Percentiles rank a stretch among this genome's conserved stretches.
phyloP scores from a whole-genome alignment of 2,329 filamentous ascomycete genomes.

The Beauveria sp. region DNA sequence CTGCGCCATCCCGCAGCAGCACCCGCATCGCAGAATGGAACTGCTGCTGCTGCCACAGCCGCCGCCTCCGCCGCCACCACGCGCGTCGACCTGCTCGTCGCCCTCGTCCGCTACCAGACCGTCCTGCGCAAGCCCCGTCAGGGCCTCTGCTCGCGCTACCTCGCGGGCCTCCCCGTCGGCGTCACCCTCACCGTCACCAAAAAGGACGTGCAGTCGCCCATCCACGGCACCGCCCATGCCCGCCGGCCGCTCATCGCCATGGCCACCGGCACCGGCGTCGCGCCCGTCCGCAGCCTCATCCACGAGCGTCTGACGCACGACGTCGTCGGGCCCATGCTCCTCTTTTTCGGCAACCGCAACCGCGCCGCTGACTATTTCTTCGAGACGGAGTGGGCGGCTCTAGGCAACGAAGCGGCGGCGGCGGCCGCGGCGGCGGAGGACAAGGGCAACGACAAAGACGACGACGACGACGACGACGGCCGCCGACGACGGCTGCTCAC shows the following conservation, averaged over 20 bases:
- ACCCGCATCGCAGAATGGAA: not conserved
- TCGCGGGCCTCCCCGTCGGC: conserved; percentile 54
- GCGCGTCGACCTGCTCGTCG: conserved; percentile 65
- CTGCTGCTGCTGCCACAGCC: not conserved
- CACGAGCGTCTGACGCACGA: conserved; percentile 52
- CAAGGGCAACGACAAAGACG: not conserved
- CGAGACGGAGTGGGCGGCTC: conserved; percentile 58
- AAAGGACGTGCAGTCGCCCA: conserved; percentile 38
- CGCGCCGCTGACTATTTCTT: conserved; percentile 73
- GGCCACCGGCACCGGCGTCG: conserved; percentile 79
- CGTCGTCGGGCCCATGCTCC: conserved; percentile 35
- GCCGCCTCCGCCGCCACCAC: conserved; percentile 21
- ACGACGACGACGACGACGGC: too few species aligned
- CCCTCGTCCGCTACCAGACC: conserved; percentile 86
- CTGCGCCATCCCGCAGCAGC: conserved; percentile 18
- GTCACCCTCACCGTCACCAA: conserved; percentile 54
- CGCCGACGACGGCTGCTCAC: conserved; percentile 15
- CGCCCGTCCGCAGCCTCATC: conserved; percentile 75
- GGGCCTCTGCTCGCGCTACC: conserved; percentile 84
- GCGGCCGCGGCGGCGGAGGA: not conserved
- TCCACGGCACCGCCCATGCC: conserved; percentile 30
- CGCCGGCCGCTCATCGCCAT: conserved; percentile 63
- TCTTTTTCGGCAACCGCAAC: conserved; percentile 85
- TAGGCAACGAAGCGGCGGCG: conserved; percentile 10
- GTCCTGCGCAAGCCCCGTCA: conserved; percentile 76